Evolutionary conservation across 179 eudicot genomes (phyloP).

Genomic region (Amaranthus tricolor): DNA sequence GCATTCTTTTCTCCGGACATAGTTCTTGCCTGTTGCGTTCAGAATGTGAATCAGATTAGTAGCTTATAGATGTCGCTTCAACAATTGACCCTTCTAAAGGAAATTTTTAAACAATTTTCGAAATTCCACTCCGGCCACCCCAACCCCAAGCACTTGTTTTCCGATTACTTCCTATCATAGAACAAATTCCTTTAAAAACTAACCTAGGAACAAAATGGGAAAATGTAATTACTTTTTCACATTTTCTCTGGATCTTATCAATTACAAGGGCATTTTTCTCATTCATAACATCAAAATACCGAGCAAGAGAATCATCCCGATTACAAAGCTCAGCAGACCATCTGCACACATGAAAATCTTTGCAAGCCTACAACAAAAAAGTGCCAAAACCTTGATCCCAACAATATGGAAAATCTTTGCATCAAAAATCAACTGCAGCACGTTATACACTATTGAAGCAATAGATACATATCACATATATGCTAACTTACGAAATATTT

Average conservation of each 20-base stretch:
- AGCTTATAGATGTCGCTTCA: not conserved
- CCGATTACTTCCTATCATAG: too few relatives aligned
- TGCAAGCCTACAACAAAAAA: conserved; percentile 43
- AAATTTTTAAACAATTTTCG: not conserved
- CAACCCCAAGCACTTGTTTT: not conserved
- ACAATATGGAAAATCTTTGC: not conserved
- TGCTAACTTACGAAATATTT: conserved; percentile 41
- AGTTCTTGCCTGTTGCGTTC: conserved; percentile 49
- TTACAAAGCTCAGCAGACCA: conserved; percentile 54
- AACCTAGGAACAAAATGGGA: conserved; percentile 78
- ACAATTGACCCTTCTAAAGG: not conserved
- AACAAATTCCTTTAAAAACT: conserved; percentile 9
- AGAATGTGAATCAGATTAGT: not conserved
- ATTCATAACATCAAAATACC: conserved; percentile 60
- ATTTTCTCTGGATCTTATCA: conserved; percentile 45
- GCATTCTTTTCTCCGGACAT: conserved; percentile 80
- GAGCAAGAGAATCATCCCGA: conserved; percentile 49
- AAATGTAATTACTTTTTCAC: conserved; percentile 53
- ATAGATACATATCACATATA: conserved; percentile 6
- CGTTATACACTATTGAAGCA: not conserved
- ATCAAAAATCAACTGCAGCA: not conserved
- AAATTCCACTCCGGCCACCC: not conserved
- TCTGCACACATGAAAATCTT: conserved; percentile 72
- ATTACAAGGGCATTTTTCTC: conserved; percentile 32
- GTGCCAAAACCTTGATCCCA: not conserved